phyloP scores from a whole-genome alignment of 139 green algal species.

The Astrephomene gubernaculifera region DNA sequence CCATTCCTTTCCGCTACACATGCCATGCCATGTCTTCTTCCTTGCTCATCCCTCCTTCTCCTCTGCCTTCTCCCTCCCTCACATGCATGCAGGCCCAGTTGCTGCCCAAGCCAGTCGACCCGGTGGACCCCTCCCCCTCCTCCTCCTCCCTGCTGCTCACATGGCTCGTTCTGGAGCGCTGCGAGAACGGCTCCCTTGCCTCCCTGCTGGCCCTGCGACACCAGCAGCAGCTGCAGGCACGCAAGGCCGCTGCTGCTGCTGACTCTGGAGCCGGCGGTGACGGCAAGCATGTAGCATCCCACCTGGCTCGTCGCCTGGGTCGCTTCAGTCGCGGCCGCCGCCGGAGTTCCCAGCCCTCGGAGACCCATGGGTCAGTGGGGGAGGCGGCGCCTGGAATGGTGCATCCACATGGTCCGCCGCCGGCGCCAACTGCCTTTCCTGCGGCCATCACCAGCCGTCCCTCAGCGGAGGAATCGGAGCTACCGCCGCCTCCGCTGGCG shows the following conservation, averaged over 20 bases:
- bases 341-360: neutral
- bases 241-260: neutral
- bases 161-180: conserved; percentile 35
- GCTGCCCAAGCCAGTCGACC: neutral
- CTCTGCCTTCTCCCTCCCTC: no score
- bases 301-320: neutral
- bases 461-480: neutral
- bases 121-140: no score
- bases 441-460: neutral
- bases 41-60: no score
- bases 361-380: no score
- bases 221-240: neutral
- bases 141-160: conserved; percentile 23
- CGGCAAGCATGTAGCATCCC: no score
- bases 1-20: no score
- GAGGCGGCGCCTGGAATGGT: no score
- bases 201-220: conserved; percentile 5
- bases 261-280: neutral
- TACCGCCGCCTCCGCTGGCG: neutral
- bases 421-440: neutral
- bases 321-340: neutral
- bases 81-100: conserved; percentile 20
- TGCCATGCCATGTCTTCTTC: no score
- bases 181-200: conserved; percentile 32
- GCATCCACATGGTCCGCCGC: no score